Base-by-base conservation (phyloP, 2,329 filamentous ascomycete genomes). In the Pseudocercospora cruenta region DNA sequence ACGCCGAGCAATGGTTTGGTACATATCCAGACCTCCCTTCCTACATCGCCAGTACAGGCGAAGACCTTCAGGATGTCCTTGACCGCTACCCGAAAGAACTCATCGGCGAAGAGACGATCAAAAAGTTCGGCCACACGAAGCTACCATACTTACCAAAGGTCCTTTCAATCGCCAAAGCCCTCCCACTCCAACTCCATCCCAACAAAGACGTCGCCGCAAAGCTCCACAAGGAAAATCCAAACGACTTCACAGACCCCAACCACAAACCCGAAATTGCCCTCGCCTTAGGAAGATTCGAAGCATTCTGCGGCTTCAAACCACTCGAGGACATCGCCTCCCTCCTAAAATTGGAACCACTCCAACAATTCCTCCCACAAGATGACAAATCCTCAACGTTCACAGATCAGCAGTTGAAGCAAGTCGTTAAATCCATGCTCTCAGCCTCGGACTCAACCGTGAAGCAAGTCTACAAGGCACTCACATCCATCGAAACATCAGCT, bases 181-280 rank as follows among this genome's bases (percentile, higher is more conserved):
- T 94, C 0, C 91, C 90, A 0, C 82, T 94, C 2, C 91, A 93
- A 74, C 84, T 93, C 14, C 91, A 93, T 69, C 91, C 90, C 33
- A 86, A 93, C 79, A 91, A 90, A 73, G 81, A 85, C 0, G 83
- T 93, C 1, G 86, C 91, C 0, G 79, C 83, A 8, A 83, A 88
- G 71, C 83, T 93, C 1, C 89, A 93, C 78, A 75, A 84, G 62
- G 76, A 87, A 69, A 83, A 92, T 62, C 90, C 90, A 0, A 78
- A 86, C 2, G 85, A 87, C 64, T 93, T 91, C 76, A 86, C 86
- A 1, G 90, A 94, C 70, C 80, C 85, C 2, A 93, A 93, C 76
- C 90, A 93, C 81, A 93, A 93, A 78, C 91, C 91, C 1, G 91
- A 94, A 75, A 93, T 94, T 61, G 90, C 91, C 0, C 81, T 94